Evolutionary conservation across 2,329 filamentous ascomycete species (phyloP).

Genomic region (Juglanconis sp.): DNA sequence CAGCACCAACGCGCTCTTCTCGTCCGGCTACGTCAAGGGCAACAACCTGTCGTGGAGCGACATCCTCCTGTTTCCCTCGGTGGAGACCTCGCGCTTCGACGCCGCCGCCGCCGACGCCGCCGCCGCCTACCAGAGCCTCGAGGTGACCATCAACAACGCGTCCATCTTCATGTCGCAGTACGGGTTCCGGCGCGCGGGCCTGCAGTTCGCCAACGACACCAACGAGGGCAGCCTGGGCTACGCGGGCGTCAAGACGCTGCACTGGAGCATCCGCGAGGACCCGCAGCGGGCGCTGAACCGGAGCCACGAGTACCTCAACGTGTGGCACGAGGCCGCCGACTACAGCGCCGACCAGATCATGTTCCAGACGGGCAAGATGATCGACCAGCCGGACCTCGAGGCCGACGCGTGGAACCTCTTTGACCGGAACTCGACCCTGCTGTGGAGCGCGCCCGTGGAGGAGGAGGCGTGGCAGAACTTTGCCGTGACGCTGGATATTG

Average conservation of each 20-base stretch:
- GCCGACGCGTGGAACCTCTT: slow-evolving; percentile 41
- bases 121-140: slow-evolving; percentile 32
- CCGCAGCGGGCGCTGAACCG: slow-evolving; percentile 31
- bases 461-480: slow-evolving; percentile 57
- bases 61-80: slow-evolving; percentile 32
- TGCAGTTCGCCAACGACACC: slow-evolving; percentile 40
- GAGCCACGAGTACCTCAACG: slow-evolving; percentile 34
- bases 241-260: slow-evolving; percentile 32
- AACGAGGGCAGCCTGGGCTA: slow-evolving; percentile 36
- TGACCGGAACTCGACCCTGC: slow-evolving; percentile 34
- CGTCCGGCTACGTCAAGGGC: slow-evolving; percentile 36
- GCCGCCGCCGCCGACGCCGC: slow-evolving; percentile 20
- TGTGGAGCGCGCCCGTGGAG: slow-evolving; percentile 42
- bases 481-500: slow-evolving; percentile 53
- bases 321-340: slow-evolving; percentile 36
- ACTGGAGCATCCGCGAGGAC: slow-evolving; percentile 34
- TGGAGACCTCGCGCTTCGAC: slow-evolving; percentile 35
- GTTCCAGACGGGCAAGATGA: slow-evolving; percentile 33
- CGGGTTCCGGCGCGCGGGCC: slow-evolving; percentile 43
- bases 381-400: slow-evolving; percentile 32
- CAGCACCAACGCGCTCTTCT: slow-evolving; percentile 30
- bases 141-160: slow-evolving; percentile 42
- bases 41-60: slow-evolving; percentile 32
- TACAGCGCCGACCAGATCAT: slow-evolving; percentile 37
- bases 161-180: slow-evolving; percentile 44